A percentile compares a stretch with the other conserved stretches of the same genome.
These are phyloP conservation scores for Suhomyces vadensis DNA, from an alignment of 805 yeast genomes.

Conservation along the genomic window DNA sequence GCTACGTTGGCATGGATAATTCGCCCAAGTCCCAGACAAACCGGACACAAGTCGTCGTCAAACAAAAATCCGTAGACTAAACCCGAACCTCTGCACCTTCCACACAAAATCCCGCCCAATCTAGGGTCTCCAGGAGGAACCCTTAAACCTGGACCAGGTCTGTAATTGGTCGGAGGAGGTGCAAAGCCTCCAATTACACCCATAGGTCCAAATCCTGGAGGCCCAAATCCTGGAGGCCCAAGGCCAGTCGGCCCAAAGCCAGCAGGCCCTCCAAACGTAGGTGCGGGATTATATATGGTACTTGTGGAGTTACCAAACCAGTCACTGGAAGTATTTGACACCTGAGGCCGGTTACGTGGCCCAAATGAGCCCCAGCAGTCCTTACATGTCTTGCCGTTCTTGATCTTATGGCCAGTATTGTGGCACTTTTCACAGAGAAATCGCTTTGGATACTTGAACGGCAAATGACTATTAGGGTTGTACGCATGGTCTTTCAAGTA, in stretches of 20 bases:
- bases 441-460: constrained; percentile 67
- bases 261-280: not conserved
- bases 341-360: constrained; percentile 30
- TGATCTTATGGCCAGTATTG: constrained; percentile 68
- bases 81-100: constrained; percentile 70
- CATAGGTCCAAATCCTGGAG: not conserved
- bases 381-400: constrained; percentile 65
- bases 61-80: constrained; percentile 48
- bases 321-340: not conserved
- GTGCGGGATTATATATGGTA: not conserved
- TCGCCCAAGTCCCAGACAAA: constrained; percentile 70
- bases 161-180: constrained; percentile 8
- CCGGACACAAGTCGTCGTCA: constrained; percentile 61
- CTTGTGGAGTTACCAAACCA: constrained; percentile 7
- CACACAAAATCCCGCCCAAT: constrained; percentile 72
- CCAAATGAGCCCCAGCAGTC: constrained; percentile 70
- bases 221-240: not conserved
- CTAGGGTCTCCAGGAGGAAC: constrained; percentile 78
- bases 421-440: constrained; percentile 67
- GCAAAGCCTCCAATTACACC: constrained; percentile 2
- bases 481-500: constrained; percentile 34
- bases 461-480: constrained; percentile 51
- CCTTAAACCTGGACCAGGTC: constrained; percentile 15
- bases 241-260: constrained; percentile 4
- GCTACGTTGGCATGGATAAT: constrained; percentile 21